Evolutionary conservation across 495 filamentous ascomycete species (phyloP).

Genomic region (Penicillium desertorum): DNA sequence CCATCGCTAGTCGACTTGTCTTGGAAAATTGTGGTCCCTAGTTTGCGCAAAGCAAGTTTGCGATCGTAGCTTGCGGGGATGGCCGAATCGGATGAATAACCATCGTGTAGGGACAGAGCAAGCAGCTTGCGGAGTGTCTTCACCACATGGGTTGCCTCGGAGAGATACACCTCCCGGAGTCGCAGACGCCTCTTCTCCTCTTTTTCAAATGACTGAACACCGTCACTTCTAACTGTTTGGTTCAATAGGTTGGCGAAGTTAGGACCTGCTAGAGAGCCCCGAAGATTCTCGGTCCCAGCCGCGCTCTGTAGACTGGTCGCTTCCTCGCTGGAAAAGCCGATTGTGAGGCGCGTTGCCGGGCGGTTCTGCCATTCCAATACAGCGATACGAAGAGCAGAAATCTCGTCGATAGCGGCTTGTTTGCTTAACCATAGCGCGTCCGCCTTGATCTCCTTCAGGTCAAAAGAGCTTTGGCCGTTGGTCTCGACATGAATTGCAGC

Average conservation of each 20-base stretch:
- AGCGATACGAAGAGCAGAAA: conserved; percentile 75
- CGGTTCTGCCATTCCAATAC: conserved; percentile 82
- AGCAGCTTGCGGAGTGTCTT: conserved; percentile 48
- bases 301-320: conserved; percentile 64
- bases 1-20: conserved; percentile 29
- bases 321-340: conserved; percentile 67
- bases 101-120: conserved; percentile 33
- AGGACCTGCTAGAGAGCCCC: conserved; percentile 48
- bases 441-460: conserved; percentile 78
- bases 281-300: conserved; percentile 56
- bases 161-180: conserved; percentile 65
- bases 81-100: conserved; percentile 12
- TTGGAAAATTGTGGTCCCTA: conserved; percentile 37
- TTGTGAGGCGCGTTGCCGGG: conserved; percentile 60
- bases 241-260: conserved; percentile 41
- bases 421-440: conserved; percentile 85
- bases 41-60: conserved; percentile 26
- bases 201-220: conserved; percentile 57
- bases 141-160: conserved; percentile 56
- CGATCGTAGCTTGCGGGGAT: conserved; percentile 10
- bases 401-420: conserved; percentile 72
- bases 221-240: conserved; percentile 41
- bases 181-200: conserved; percentile 58
- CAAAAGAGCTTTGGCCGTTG: conserved; percentile 61
- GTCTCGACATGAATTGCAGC: conserved; percentile 86